These are phyloP conservation scores for Herpetomonas tarakana DNA, from an alignment of 208 protist species.

Conservation along the genomic window DNA sequence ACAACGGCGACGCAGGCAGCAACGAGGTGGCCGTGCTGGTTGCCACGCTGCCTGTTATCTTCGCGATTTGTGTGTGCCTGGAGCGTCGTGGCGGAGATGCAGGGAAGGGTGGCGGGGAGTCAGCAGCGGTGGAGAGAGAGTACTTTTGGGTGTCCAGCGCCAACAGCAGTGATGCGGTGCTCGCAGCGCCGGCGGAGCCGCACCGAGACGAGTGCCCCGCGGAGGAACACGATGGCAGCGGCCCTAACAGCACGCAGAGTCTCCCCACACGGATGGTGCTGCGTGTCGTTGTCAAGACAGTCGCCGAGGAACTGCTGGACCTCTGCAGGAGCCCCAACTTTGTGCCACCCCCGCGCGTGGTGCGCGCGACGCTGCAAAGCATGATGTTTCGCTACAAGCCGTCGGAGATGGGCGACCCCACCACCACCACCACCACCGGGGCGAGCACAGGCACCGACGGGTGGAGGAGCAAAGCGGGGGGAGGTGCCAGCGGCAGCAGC, in stretches of 20 bases:
- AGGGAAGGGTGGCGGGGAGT: not conserved
- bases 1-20: not conserved
- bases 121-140: not conserved
- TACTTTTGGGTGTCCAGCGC: constrained; percentile 1
- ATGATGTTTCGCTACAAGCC: constrained; percentile 32
- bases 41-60: not conserved
- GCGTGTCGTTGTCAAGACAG: constrained; percentile 62
- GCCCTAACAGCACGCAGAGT: constrained; percentile 14
- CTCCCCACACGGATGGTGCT: constrained; percentile 15
- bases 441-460: not conserved
- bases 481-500: not conserved
- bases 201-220: not conserved
- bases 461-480: not conserved
- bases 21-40: not conserved
- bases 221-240: constrained; percentile 7
- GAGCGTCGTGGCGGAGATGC: not conserved
- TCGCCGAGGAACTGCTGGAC: constrained; percentile 38
- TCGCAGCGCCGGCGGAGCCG: not conserved
- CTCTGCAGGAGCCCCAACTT: constrained; percentile 30
- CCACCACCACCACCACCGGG: not conserved
- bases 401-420: constrained; percentile 8
- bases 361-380: constrained; percentile 34
- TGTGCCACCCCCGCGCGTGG: constrained; percentile 29
- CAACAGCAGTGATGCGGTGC: not conserved
- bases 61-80: not conserved